phyloP scores from a whole-genome alignment of 495 filamentous ascomycete species.

The Daldinia caldariorum region DNA sequence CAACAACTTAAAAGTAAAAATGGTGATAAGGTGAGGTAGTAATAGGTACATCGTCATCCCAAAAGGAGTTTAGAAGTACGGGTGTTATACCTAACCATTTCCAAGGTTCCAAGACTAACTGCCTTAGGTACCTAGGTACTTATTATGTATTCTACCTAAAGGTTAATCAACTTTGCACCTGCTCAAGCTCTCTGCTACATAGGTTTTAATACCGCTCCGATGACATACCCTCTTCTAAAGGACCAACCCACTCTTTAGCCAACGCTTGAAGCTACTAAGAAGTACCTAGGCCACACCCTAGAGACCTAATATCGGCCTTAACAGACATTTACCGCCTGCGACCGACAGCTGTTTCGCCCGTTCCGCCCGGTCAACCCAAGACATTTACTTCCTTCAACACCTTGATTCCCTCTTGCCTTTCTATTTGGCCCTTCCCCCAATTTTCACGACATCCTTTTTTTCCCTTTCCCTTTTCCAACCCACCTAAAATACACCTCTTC shows the following conservation, averaged over 20 bases:
- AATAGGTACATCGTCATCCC: slow-evolving; percentile 17
- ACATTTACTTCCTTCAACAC: slow-evolving; percentile 16
- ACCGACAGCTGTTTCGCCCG: slow-evolving; percentile 29
- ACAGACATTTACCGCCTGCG: slow-evolving; percentile 15
- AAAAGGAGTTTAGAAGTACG: slow-evolving; percentile 29
- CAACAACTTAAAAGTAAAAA: too few relatives aligned
- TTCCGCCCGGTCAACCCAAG: slow-evolving; percentile 23
- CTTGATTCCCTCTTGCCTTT: slow-evolving; percentile 27
- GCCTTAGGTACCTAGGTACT: too few relatives aligned
- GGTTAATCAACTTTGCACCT: too few relatives aligned
- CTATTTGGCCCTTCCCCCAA: slow-evolving; percentile 17
- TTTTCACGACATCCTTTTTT: slow-evolving; percentile 2
- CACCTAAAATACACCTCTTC: neutral
- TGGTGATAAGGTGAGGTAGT: too few relatives aligned
- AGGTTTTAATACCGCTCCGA: neutral
- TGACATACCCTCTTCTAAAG: neutral
- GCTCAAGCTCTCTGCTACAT: too few relatives aligned
- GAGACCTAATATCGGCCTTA: slow-evolving; percentile 34
- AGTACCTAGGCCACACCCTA: slow-evolving; percentile 3
- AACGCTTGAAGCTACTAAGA: neutral
- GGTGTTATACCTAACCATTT: too few relatives aligned
- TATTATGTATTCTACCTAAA: too few relatives aligned
- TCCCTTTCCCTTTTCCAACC: neutral
- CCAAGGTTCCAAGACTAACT: too few relatives aligned
- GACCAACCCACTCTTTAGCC: slow-evolving; percentile 6